A percentile compares a stretch with the other conserved stretches of the same genome.
phyloP scores from a whole-genome alignment of 495 filamentous ascomycete genomes.

The Echria macrotheca region DNA sequence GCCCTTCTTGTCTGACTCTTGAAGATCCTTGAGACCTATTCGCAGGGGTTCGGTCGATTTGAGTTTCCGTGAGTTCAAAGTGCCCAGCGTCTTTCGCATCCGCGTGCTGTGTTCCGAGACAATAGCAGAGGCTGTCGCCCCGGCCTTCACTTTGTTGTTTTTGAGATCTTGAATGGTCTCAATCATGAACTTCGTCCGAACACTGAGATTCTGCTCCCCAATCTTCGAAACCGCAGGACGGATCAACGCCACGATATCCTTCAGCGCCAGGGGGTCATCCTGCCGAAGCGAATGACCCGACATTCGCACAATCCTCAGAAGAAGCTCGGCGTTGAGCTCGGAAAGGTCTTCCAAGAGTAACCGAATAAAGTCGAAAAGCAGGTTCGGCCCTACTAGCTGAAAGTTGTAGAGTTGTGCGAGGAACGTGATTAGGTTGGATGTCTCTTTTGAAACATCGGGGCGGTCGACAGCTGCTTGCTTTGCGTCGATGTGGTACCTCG shows the following conservation, averaged over 20 bases:
- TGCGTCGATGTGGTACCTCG: conserved; percentile 42
- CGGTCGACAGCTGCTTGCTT: conserved; percentile 41
- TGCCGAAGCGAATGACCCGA: conserved; percentile 78
- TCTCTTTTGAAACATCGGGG: conserved; percentile 53
- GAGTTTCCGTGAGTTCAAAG: conserved; percentile 61
- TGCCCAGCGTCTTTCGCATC: conserved; percentile 77
- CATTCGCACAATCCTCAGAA: conserved; percentile 76
- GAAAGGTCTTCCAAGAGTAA: conserved; percentile 68
- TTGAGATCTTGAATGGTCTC: conserved; percentile 91
- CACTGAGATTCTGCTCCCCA: conserved; percentile 67
- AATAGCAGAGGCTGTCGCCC: conserved; percentile 54
- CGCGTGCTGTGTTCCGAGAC: conserved; percentile 70
- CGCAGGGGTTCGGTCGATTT: conserved; percentile 77
- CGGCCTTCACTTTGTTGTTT: conserved; percentile 84
- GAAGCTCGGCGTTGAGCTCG: conserved; percentile 85
- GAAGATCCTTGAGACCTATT: conserved; percentile 73
- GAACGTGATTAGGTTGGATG: conserved; percentile 74
- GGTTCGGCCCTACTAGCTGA: conserved; percentile 71
- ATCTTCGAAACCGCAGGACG: conserved; percentile 61
- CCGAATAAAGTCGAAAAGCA: conserved; percentile 87
- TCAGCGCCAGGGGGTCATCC: conserved; percentile 85
- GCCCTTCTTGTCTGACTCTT: conserved; percentile 74
- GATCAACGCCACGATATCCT: conserved; percentile 80
- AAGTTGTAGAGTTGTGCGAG: conserved; percentile 89
- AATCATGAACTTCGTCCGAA: conserved; percentile 96